Percentiles rank a stretch among this genome's conserved stretches.
Conservation (phyloP, 306 rosid genomes). For the Gleditsia sinensis region DNA sequence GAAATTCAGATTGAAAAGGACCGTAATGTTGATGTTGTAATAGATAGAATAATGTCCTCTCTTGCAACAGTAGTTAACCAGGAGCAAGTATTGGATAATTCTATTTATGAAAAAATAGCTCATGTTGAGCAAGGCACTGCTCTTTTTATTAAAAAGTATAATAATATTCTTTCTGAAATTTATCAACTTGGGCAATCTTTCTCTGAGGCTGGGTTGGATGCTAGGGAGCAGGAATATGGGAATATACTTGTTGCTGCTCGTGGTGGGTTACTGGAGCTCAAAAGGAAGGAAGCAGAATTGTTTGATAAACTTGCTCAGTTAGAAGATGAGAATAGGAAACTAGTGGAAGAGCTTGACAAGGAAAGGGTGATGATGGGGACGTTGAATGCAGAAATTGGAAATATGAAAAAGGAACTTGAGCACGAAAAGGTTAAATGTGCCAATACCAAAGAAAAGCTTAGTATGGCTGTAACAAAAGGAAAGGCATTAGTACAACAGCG, state of each 20-base stretch:
- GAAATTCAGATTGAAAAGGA: constrained; percentile 52
- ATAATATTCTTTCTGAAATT: constrained; percentile 60
- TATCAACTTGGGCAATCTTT: constrained; percentile 62
- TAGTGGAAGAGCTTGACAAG: constrained; percentile 65
- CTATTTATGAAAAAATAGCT: constrained; percentile 54
- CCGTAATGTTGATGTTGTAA: constrained; percentile 42
- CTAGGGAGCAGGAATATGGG: constrained; percentile 46
- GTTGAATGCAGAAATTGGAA: constrained; percentile 59
- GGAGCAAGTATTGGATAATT: constrained; percentile 51
- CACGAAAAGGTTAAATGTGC: constrained; percentile 71
- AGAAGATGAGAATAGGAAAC: constrained; percentile 67
- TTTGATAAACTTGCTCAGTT: constrained; percentile 51
- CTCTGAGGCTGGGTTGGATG: constrained; percentile 50
- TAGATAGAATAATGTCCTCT: constrained; percentile 58
- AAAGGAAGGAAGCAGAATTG: constrained; percentile 63
- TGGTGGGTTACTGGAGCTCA: constrained; percentile 62
- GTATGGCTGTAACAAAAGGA: constrained; percentile 95
- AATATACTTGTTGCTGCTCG: constrained; percentile 55
- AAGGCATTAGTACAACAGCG: constrained; percentile 96
- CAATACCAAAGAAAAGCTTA: constrained; percentile 87
- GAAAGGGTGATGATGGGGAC: constrained; percentile 51
- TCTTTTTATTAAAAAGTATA: constrained; percentile 58
- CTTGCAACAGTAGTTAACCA: constrained; percentile 56
- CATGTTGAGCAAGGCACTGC: constrained; percentile 60
- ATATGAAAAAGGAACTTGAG: constrained; percentile 69